Evolutionary conservation across 306 rosid species (phyloP), one percentile per base, ranked within the genome.

Genomic region (Cucurbita maxima): DNA sequence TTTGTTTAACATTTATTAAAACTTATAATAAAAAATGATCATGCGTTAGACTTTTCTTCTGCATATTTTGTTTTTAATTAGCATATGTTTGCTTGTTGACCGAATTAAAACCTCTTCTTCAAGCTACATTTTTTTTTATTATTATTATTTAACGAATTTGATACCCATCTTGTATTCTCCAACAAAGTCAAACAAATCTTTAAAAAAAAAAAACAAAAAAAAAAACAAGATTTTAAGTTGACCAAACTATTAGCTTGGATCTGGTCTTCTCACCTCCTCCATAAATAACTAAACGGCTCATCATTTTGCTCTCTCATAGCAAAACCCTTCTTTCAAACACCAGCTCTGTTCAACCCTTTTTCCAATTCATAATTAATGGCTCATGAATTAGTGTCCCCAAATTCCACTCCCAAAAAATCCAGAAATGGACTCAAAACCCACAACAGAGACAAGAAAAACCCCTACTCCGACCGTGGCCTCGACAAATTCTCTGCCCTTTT

Each of bases 401-500:
- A 67, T 73, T 84, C 88, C 0, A 77, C 84, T 3, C 94, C 94
- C 0, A 83, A 47, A 77, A 88, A 76, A 37, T 74, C 88, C 14
- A 86, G 81, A 71, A 81, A 9, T 2, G 63, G 74, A 48, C 41
- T 64, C 4, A 81, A 53, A 43, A 20, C 34, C 51, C 77, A 80
- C 34, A 50, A 45, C 70, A 81, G 75, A 74, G 78, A 73, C 57
- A 81, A 71, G 79, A 90, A 82, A 75, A 83, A 95, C 71, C 99
- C 99, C 0, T 95, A 85, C 70, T 76, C 99, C 7, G 74, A 75
- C 8, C 79, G 88, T 11, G 99, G 99, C 41, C 87, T 87, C 0
- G 99, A 95, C 72, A 91, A 89, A 38, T 95, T 95, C 75, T 89
- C 99, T 41, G 88, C 81, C 1, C 96, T 91, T 30, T 25, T 95